phyloP scores from a whole-genome alignment of 768 basidiomycete genomes.

The Podaxis rugospora region DNA sequence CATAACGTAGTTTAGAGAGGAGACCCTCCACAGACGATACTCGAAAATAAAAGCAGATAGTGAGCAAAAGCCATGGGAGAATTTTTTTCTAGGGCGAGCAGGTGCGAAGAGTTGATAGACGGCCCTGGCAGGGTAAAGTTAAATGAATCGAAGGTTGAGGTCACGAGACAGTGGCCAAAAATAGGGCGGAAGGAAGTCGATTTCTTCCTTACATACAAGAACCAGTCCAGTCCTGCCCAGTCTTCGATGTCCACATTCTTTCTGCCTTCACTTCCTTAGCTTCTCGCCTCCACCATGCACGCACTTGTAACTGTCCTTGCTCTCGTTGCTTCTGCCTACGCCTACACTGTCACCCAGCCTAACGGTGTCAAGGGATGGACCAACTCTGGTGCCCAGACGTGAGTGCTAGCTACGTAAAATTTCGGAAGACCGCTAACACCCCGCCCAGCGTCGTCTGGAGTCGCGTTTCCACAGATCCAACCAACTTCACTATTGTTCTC shows the following conservation, averaged over 20 bases:
- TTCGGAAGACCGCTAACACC: neutral
- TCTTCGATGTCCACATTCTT: conserved; percentile 14
- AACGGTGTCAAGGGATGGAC: conserved; percentile 49
- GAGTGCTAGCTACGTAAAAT: conserved; percentile 15
- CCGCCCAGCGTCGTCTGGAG: conserved; percentile 49
- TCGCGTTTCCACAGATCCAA: conserved; percentile 60
- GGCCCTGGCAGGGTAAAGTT: neutral
- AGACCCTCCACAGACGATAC: neutral
- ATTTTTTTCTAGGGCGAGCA: neutral
- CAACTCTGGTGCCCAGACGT: conserved; percentile 46
- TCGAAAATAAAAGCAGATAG: neutral
- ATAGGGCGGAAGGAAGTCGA: neutral
- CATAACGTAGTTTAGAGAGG: neutral
- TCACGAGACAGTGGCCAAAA: neutral
- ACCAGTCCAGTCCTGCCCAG: neutral
- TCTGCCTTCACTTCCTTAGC: conserved; percentile 13
- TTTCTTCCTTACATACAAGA: conserved; percentile 18
- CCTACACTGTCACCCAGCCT: conserved; percentile 60
- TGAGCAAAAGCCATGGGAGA: neutral
- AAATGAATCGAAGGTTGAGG: neutral
- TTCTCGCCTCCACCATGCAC: conserved; percentile 38
- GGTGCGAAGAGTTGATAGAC: neutral
- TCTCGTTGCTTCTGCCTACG: conserved; percentile 51
- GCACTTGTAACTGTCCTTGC: conserved; percentile 35
- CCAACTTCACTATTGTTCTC: conserved; percentile 67